Percentiles rank a stretch among this genome's conserved stretches.
phyloP scores from a whole-genome alignment of 495 filamentous ascomycete species.

The Podospora conica region DNA sequence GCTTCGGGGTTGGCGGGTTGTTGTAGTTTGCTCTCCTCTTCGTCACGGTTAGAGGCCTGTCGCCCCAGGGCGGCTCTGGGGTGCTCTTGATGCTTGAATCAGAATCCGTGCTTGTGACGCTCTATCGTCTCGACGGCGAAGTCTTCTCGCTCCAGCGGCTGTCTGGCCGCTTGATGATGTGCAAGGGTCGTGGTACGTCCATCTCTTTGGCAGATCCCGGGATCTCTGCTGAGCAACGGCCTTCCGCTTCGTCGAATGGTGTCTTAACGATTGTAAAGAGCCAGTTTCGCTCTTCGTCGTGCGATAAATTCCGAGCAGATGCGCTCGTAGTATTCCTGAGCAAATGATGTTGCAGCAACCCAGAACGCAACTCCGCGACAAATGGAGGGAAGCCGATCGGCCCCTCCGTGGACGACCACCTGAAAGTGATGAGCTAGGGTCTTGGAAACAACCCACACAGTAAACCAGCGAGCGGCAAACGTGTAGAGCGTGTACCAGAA shows the following conservation, averaged over 20 bases:
- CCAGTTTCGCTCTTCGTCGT: no score
- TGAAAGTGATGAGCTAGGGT: neutral
- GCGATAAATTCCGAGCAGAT: no score
- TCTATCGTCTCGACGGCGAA: slow-evolving; percentile 6
- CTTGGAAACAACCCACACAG: neutral
- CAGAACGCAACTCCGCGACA: neutral
- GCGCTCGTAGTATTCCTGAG: neutral
- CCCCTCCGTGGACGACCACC: neutral
- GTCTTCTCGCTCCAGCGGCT: neutral
- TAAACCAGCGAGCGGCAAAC: neutral
- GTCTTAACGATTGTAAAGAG: no score
- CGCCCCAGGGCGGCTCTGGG: slow-evolving; percentile 12
- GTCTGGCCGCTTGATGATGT: slow-evolving; percentile 26
- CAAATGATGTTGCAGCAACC: neutral
- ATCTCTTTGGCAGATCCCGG: neutral
- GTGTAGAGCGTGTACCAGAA: neutral
- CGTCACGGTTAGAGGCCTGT: slow-evolving; percentile 20
- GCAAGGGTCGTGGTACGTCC: slow-evolving; percentile 25
- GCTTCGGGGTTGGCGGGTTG: neutral
- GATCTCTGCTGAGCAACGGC: neutral
- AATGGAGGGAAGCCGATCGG: neutral
- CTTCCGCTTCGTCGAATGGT: no score
- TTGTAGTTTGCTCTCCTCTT: slow-evolving; percentile 21
- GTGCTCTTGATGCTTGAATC: slow-evolving; percentile 20
- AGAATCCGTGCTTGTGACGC: slow-evolving; percentile 13